phyloP scores from a whole-genome alignment of 1,284 basidiomycete genomes.

The Salmacisia buchloeana region DNA sequence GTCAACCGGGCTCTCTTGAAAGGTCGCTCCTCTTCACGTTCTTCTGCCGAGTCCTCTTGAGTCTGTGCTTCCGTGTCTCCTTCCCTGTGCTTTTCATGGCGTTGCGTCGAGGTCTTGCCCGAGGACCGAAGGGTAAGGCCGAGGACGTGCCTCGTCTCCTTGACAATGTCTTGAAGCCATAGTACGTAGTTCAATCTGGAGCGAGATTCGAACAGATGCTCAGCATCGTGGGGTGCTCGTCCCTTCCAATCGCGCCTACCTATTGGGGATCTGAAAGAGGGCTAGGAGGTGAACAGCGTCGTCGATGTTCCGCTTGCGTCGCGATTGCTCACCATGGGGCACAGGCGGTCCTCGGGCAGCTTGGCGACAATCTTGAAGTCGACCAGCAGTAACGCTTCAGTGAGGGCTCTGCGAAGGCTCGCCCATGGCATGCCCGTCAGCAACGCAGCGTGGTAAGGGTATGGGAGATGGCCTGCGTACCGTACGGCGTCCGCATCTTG shows the following conservation, averaged over 20 bases:
- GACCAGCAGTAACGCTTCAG: conserved; percentile 15
- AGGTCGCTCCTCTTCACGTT: not conserved
- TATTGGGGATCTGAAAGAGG: not conserved
- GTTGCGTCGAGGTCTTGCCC: too few relatives aligned
- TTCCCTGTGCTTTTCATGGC: too few relatives aligned
- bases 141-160: not conserved
- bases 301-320: conserved; percentile 1
- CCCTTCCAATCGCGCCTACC: not conserved
- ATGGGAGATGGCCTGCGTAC: too few relatives aligned
- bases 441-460: too few relatives aligned
- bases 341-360: conserved; percentile 18
- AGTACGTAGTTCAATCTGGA: conserved; percentile 15
- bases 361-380: conserved; percentile 21
- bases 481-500: conserved; percentile 12
- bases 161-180: conserved; percentile 17
- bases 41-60: too few relatives aligned
- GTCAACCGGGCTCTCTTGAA: not conserved
- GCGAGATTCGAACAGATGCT: not conserved
- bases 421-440: too few relatives aligned
- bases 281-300: conserved; percentile 5
- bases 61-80: too few relatives aligned
- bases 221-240: not conserved
- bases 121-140: too few relatives aligned
- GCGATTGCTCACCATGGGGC: conserved; percentile 23
- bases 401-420: conserved; percentile 19